These are phyloP conservation scores for Leavenworthia alabamica DNA, from an alignment of 345 rosid species.

Conservation along the genomic window DNA sequence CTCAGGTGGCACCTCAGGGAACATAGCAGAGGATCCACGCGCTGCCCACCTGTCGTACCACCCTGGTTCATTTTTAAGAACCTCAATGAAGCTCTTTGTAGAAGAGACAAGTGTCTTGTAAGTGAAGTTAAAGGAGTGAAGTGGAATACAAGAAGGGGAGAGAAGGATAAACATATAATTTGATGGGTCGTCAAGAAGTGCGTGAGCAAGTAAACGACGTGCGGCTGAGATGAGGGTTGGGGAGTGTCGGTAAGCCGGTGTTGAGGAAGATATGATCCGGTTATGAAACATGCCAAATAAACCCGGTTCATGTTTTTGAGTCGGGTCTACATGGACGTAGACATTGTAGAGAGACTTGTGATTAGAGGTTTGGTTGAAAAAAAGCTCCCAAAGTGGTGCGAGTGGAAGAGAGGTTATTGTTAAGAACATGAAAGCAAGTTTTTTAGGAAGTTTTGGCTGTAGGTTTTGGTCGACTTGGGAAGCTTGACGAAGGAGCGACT, in stretches of 20 bases:
- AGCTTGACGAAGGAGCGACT: constrained; percentile 39
- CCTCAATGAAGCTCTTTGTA: constrained; percentile 57
- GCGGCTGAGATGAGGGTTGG: constrained; percentile 68
- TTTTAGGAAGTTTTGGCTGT: constrained; percentile 28
- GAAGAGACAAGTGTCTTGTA: constrained; percentile 35
- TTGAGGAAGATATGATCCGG: constrained; percentile 55
- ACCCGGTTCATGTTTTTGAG: constrained; percentile 28
- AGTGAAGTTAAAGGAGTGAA: constrained; percentile 58
- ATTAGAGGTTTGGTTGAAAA: constrained; percentile 35
- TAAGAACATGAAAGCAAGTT: constrained; percentile 65
- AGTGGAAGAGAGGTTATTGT: constrained; percentile 52
- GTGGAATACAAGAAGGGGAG: constrained; percentile 62
- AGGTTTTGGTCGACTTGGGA: constrained; percentile 32
- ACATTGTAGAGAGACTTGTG: constrained; percentile 40
- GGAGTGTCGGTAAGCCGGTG: constrained; percentile 41
- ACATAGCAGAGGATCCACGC: constrained; percentile 59
- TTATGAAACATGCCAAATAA: constrained; percentile 42
- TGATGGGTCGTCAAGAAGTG: constrained; percentile 49
- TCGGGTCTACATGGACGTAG: constrained; percentile 66
- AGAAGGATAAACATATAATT: constrained; percentile 61
- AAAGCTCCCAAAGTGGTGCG: constrained; percentile 66
- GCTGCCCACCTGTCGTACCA: constrained; percentile 63
- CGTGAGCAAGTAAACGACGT: constrained; percentile 60
- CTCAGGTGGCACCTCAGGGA: constrained; percentile 52
- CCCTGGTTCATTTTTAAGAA: constrained; percentile 45